Evolutionary conservation across 495 filamentous ascomycete species (phyloP).

Genomic region (Pseudotulostoma volvatum): DNA sequence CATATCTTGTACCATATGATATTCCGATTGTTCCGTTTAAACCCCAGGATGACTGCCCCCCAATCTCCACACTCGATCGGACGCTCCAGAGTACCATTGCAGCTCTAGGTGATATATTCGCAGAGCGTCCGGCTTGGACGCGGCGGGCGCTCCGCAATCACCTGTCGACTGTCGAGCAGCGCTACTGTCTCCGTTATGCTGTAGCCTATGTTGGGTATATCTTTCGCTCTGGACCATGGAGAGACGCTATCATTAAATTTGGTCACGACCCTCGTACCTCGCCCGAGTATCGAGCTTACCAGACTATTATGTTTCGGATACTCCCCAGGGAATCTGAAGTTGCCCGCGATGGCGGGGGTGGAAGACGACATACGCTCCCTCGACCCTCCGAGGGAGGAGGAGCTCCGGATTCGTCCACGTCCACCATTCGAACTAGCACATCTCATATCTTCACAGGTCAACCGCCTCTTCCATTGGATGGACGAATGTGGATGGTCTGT

Average conservation of each 20-base stretch:
- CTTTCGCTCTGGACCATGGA: slow-evolving; percentile 80
- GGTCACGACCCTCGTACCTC: slow-evolving; percentile 73
- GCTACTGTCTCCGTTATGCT: slow-evolving; percentile 43
- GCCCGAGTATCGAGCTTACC: slow-evolving; percentile 60
- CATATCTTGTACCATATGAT: slow-evolving; percentile 47
- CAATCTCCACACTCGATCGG: slow-evolving; percentile 27
- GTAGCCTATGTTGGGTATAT: slow-evolving; percentile 71
- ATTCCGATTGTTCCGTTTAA: slow-evolving; percentile 29
- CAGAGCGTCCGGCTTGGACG: slow-evolving; percentile 70
- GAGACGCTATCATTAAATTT: slow-evolving; percentile 67
- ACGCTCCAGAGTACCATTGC: slow-evolving; percentile 42
- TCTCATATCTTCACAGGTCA: slow-evolving; percentile 73
- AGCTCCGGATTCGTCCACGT: background rate
- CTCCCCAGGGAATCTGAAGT: slow-evolving; percentile 63
- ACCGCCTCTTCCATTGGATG: slow-evolving; percentile 44
- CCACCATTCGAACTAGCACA: slow-evolving; percentile 9
- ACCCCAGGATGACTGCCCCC: slow-evolving; percentile 33
- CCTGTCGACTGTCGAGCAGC: slow-evolving; percentile 28
- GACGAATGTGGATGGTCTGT: slow-evolving; percentile 83
- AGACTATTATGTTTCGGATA: slow-evolving; percentile 67
- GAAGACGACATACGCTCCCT: slow-evolving; percentile 20
- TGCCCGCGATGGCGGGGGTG: slow-evolving; percentile 59
- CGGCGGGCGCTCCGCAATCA: slow-evolving; percentile 60
- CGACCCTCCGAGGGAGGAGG: slow-evolving; percentile 2
- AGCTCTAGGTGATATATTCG: slow-evolving; percentile 42